Conservation (phyloP, 2,329 filamentous ascomycete genomes). For the Elsinoe fawcettii region DNA sequence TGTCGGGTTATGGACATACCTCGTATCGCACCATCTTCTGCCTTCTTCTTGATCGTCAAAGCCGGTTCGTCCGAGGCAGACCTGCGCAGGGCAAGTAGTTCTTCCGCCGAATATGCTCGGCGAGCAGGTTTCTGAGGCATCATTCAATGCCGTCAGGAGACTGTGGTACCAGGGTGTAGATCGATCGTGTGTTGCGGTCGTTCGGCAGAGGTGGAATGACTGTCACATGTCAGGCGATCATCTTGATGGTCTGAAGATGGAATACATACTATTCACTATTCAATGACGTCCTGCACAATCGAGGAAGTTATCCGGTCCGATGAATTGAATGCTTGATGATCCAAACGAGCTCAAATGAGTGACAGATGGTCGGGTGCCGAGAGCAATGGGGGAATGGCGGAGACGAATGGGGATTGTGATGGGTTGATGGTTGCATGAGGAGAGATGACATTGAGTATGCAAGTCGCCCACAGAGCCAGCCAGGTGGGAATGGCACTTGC, state of each 20-base stretch:
- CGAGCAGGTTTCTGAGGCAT: conserved; percentile 24
- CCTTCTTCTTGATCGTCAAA: conserved; percentile 31
- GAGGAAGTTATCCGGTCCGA: conserved; percentile 12
- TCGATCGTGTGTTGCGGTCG: background rate
- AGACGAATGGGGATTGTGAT: conserved; percentile 12
- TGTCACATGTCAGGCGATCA: background rate
- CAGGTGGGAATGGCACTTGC: background rate
- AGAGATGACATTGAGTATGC: background rate
- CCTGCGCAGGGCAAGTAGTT: conserved; percentile 29
- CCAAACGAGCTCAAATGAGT: conserved; percentile 15
- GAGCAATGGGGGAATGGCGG: conserved; percentile 8
- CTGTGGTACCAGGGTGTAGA: background rate
- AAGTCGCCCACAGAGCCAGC: background rate
- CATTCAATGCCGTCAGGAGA: conserved; percentile 12
- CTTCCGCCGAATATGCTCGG: conserved; percentile 32
- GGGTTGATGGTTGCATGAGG: background rate
- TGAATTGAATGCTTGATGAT: conserved; percentile 13
- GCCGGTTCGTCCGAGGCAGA: conserved; percentile 29
- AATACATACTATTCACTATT: conserved; percentile 14
- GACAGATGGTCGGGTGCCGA: conserved; percentile 13
- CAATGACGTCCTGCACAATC: conserved; percentile 8
- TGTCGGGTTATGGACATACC: conserved; percentile 23
- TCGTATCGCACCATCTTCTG: conserved; percentile 32
- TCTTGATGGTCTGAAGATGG: background rate
- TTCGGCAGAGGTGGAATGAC: conserved; percentile 14